Evolutionary conservation across 2,329 filamentous ascomycete species (phyloP), one percentile per base, ranked within the genome.

Genomic region (Diaporthe australafricana): DNA sequence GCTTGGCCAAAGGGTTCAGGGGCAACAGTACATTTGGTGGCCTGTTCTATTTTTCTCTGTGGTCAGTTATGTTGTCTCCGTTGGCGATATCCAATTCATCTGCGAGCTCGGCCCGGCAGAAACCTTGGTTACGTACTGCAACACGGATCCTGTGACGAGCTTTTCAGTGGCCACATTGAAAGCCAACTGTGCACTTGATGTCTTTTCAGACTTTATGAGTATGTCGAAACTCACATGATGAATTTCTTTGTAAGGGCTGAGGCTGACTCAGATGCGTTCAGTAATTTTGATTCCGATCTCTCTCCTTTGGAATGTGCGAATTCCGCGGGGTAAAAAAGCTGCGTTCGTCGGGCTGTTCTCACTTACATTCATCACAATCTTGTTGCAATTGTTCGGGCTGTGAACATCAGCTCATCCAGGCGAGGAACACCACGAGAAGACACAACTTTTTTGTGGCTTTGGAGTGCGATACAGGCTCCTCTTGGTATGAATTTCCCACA

Each of bases 141-240:
- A 45, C 17, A 25, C 57, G 27, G 53, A 45, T 12, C 11, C 65
- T 45, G 52, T 38, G 8, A 63, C 53, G 8, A 60, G 11, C 3
- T 56, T 63, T 20, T 35, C 66, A n/a, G 47, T 42, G 17, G 52
- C 60, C 6, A 63, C 70, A 17, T 38, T 72, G 17, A 72, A 68
- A 27, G 42, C 60, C 4, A 71, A 71, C 11, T 68, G 68, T 56
- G 72, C 68, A 1, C 47, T 73, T 11, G 72, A 73, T 56, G 72
- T 73, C 22, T 63, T 71, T n/a, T 71, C 72, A 25, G 72, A 73
- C 55, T 62, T 72, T 60, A 45, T 69, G 8, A 72, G 70, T 72
- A 69, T 25, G 62, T 68, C 22, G 1, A 3, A 9, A 20, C 30
- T 17, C 27, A 32, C 5, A 4, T 16, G 1, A 1, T 38, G 32